Evolutionary conservation across 139 green algal species (phyloP).

Genomic region (Chlorella sp.): DNA sequence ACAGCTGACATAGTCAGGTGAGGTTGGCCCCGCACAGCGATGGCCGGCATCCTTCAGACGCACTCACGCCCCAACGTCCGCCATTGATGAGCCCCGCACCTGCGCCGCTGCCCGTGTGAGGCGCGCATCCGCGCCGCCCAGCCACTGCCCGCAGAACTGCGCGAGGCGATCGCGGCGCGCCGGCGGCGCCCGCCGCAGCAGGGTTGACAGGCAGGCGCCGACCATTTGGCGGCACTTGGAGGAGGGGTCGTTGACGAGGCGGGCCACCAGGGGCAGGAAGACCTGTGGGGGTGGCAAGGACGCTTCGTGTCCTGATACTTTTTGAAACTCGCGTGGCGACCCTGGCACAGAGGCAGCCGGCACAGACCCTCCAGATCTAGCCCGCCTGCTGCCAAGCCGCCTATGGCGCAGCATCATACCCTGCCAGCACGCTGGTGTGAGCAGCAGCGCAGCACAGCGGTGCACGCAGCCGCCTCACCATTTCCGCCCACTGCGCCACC

Average conservation of each 20-base stretch:
- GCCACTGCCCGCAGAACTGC: slow-evolving; percentile 62
- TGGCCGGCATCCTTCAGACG: too few relatives aligned
- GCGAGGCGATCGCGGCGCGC: slow-evolving; percentile 54
- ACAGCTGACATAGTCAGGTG: too few relatives aligned
- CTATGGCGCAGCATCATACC: background rate
- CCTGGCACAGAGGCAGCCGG: too few relatives aligned
- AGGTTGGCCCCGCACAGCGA: too few relatives aligned
- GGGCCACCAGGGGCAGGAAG: slow-evolving; percentile 85
- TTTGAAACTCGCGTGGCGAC: too few relatives aligned
- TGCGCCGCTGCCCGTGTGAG: slow-evolving; percentile 64
- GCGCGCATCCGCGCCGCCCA: slow-evolving; percentile 47
- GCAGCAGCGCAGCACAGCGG: background rate
- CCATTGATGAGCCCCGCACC: background rate
- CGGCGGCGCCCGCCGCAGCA: slow-evolving; percentile 61
- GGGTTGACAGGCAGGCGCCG: slow-evolving; percentile 53
- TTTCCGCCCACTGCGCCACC: slow-evolving; percentile 60
- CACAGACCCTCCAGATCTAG: too few relatives aligned
- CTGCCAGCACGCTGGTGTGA: background rate
- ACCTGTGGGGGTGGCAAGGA: slow-evolving; percentile 46
- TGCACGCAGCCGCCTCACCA: background rate
- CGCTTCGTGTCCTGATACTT: too few relatives aligned
- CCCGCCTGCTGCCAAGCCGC: too few relatives aligned
- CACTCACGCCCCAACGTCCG: too few relatives aligned
- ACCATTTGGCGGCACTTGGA: slow-evolving; percentile 57
- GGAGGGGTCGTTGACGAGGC: slow-evolving; percentile 80